Base-by-base conservation (phyloP, 1,284 basidiomycete species). In the Lignosus rhinocerotis region DNA sequence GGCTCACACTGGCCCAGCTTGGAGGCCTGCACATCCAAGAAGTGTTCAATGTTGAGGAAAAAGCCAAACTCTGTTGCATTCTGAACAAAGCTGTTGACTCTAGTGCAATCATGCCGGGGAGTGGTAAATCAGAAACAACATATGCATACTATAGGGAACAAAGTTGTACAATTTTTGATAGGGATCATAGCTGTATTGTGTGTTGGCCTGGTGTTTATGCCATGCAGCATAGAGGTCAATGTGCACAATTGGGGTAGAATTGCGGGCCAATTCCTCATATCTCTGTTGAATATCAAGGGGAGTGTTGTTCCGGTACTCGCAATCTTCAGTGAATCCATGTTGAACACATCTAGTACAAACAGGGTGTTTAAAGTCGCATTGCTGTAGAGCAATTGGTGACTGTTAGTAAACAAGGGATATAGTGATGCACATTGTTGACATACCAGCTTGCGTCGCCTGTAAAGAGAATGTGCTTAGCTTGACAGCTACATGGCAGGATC, bases 41-140 rank as follows among this genome's bases (percentile, higher is more conserved):
- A n/a, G n/a, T n/a, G n/a, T n/a, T n/a, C n/a, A n/a, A n/a, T n/a
- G n/a, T 78, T 67, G n/a, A 80, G 68, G 66, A 80, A 79, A 55
- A 79, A 78, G 2, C 77, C 77, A 49, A 76, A 71, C 34, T 75
- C 70, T 21, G 69, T 68, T 25, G 71, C 67, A 52, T 78, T 71
- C 17, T 69, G 66, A 33, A 75, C 57, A 62, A 81, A 78, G 14
- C 43, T 42, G 30, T 42, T 50, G 30, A 61, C 45, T 25, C 60
- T 64, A 56, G 36, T 47, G 53, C 52, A 46, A 51, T 38, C 38
- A 55, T 41, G 53, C 36, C 7, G 51, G 48, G 14, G 43, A 30
- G 30, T 45, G 34, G 16, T 46, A 6, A 30, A 46, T 51, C 25
- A 59, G 56, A 38, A 21, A 45, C 41, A 39, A 39, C 55, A 44